A percentile compares a stretch with the other conserved stretches of the same genome.
phyloP scores from a whole-genome alignment of 148 eudicot species.

The Silene uniflora region DNA sequence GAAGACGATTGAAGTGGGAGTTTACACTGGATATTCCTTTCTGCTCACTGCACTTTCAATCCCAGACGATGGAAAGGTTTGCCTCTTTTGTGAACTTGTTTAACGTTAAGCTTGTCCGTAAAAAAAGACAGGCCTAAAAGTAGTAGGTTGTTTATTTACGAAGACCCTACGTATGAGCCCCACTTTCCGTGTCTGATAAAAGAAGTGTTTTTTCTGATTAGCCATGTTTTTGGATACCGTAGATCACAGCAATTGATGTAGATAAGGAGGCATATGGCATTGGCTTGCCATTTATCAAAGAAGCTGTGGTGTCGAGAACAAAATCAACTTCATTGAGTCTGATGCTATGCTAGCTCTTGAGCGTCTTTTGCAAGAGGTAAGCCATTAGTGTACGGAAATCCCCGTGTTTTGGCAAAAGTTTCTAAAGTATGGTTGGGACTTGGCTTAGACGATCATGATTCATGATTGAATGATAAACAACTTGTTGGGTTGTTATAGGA shows the following conservation, averaged over 20 bases:
- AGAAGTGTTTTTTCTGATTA: not conserved
- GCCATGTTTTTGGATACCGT: not conserved
- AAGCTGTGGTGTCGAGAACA: constrained; percentile 31
- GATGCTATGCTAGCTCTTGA: constrained; percentile 30
- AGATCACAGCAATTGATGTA: constrained; percentile 31
- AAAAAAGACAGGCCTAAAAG: too few species aligned
- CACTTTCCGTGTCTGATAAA: not conserved
- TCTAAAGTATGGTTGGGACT: too few species aligned
- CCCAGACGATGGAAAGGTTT: constrained; percentile 42
- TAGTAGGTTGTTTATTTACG: too few species aligned
- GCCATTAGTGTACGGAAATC: not conserved
- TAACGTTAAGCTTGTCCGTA: too few species aligned
- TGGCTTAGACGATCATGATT: too few species aligned
- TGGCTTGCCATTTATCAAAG: constrained; percentile 28
- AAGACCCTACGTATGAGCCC: too few species aligned
- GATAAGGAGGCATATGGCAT: constrained; percentile 27
- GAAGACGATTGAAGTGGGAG: constrained; percentile 44
- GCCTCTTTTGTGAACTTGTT: too few species aligned
- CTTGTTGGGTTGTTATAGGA: constrained; percentile 7
- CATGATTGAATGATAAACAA: too few species aligned
- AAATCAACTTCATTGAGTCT: constrained; percentile 31
- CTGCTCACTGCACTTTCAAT: constrained; percentile 41
- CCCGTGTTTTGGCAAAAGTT: too few species aligned
- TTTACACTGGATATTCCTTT: constrained; percentile 42
- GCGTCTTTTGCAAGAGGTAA: constrained; percentile 26